A percentile compares a stretch with the other conserved stretches of the same genome.
phyloP scores from a whole-genome alignment of 2,329 filamentous ascomycete species.

The Pyricularia pennisetigena region DNA sequence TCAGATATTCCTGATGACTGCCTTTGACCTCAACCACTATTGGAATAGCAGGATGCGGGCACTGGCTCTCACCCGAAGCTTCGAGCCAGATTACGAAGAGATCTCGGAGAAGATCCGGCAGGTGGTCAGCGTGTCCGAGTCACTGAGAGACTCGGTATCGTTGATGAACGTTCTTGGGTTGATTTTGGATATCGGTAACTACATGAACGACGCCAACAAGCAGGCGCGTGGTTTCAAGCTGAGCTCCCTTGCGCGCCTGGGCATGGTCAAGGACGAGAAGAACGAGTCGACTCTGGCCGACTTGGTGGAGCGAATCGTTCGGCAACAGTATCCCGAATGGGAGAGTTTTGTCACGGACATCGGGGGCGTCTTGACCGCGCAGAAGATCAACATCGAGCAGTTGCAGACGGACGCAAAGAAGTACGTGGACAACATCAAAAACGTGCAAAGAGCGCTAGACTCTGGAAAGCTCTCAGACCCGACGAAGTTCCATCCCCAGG shows the following conservation, averaged over 20 bases:
- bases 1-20: slow-evolving; percentile 88
- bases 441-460: slow-evolving; percentile 86
- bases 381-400: slow-evolving; percentile 94
- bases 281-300: slow-evolving; percentile 95
- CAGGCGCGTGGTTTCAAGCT: slow-evolving; percentile 97
- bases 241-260: slow-evolving; percentile 80
- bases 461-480: slow-evolving; percentile 90
- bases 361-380: slow-evolving; percentile 60
- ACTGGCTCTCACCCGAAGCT: slow-evolving; percentile 72
- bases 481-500: slow-evolving; percentile 96
- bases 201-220: slow-evolving; percentile 99
- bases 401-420: slow-evolving; percentile 76
- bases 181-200: slow-evolving; percentile 97
- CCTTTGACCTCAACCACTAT: slow-evolving; percentile 92
- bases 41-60: slow-evolving; percentile 98
- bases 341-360: slow-evolving; percentile 84
- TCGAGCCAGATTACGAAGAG: slow-evolving; percentile 84
- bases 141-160: slow-evolving; percentile 80
- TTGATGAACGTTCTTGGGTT: slow-evolving; percentile 93
- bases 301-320: slow-evolving; percentile 90
- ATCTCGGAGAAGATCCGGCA: slow-evolving; percentile 76
- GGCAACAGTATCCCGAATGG: slow-evolving; percentile 94
- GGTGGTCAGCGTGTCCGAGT: slow-evolving; percentile 81
- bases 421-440: slow-evolving; percentile 92
- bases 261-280: slow-evolving; percentile 99